Evolutionary conservation across 257 asterid genomes (phyloP), one percentile per base, ranked within the genome.

Genomic region (Petrea volubilis): DNA sequence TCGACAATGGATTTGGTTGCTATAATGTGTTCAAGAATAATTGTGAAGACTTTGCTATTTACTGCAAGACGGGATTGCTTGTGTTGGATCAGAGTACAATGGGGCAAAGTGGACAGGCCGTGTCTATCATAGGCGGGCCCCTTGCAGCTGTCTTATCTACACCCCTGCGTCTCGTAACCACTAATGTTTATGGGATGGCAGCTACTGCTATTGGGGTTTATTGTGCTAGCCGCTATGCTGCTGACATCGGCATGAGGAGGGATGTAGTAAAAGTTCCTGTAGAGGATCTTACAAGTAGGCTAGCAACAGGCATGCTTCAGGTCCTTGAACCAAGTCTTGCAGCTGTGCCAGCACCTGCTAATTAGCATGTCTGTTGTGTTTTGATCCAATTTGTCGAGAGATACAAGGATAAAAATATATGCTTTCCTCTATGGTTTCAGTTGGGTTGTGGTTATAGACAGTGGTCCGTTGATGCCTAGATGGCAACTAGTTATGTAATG

Each of bases 51-150:
- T 94, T 94, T 20, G 88, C 99, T 2, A 91, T 94, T 31, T 94
- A 94, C 78, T 94, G 97, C 88, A 95, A 92, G 79, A 95, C 99
- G 0, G 99, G 98, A 20, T 47, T 92, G 75, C 96, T 94, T 13
- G 93, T 89, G 64, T 59, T 85, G 74, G 87, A 92, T 55, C 87
- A 86, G n/a, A 84, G 78, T 7, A 60, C 91, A 29, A 80, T 88
- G 94, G 97, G 99, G 24, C 97, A 84, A 43, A 91, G 99, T 17
- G 98, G 99, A 31, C 99, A 94, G 73, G 97, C 97, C 9, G 95
- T 78, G 51, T 87, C 97, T n/a, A 74, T 81, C 46, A 80, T 91
- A 9, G 98, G 98, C 1, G 99, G 96, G 2, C 96, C 99, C 0
- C 91, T 91, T 3, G 95, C 97, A 1, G 96, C 98, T 15, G 95